Conservation (phyloP, 495 filamentous ascomycete species). For the Penicillium goetzii region DNA sequence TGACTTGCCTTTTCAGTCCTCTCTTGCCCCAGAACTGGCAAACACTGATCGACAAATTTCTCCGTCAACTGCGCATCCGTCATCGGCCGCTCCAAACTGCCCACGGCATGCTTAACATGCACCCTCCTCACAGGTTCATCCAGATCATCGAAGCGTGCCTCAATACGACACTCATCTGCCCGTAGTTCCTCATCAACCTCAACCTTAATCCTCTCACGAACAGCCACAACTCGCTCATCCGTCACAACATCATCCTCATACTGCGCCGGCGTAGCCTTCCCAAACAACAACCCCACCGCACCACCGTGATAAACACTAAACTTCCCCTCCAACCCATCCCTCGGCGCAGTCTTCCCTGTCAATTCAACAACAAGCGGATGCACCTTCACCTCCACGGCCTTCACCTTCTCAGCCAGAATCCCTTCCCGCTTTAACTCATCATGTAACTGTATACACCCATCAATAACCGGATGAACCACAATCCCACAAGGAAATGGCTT, state of each 20-base stretch:
- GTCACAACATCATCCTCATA: too few species aligned
- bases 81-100: conserved; percentile 53
- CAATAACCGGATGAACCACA: background rate
- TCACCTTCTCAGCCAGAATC: background rate
- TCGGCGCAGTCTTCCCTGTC: background rate
- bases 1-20: conserved; percentile 19
- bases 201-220: too few species aligned
- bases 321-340: background rate
- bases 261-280: too few species aligned
- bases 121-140: conserved; percentile 19
- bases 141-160: conserved; percentile 38
- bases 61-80: conserved; percentile 44
- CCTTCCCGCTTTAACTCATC: background rate
- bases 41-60: conserved; percentile 53
- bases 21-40: conserved; percentile 23
- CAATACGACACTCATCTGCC: conserved; percentile 39
- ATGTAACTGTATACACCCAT: background rate
- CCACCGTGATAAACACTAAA: too few species aligned
- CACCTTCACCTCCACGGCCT: background rate
- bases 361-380: background rate
- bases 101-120: conserved; percentile 53
- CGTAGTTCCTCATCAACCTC: too few species aligned
- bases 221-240: too few species aligned
- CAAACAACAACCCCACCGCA: too few species aligned
- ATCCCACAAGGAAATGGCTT: background rate